These are phyloP conservation scores for Neohortaea acidophila DNA, from an alignment of 495 filamentous ascomycete genomes.

Conservation along the genomic window DNA sequence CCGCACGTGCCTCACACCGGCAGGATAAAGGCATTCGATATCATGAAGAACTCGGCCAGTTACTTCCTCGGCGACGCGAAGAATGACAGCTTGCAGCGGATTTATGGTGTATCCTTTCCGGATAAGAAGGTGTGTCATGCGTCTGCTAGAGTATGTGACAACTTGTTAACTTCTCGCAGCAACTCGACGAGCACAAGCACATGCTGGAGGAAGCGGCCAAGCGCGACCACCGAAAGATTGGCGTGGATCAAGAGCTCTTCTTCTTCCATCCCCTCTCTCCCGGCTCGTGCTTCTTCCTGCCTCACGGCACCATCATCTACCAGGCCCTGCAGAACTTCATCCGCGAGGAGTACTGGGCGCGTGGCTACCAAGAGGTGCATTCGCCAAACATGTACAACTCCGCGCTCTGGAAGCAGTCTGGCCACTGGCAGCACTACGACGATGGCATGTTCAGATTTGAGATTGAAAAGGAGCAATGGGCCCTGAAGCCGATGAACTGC, in stretches of 20 bases:
- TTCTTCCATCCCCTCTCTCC: slow-evolving; percentile 89
- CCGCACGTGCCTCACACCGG: slow-evolving; percentile 87
- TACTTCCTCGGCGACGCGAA: slow-evolving; percentile 89
- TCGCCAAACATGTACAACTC: slow-evolving; percentile 93
- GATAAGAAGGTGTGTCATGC: slow-evolving; percentile 56
- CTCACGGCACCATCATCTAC: slow-evolving; percentile 75
- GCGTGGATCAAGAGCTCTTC: slow-evolving; percentile 88
- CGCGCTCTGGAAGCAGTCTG: slow-evolving; percentile 79
- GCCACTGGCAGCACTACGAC: slow-evolving; percentile 89
- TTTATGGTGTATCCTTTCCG: slow-evolving; percentile 92
- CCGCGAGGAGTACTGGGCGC: slow-evolving; percentile 76
- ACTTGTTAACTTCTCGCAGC: slow-evolving; percentile 17
- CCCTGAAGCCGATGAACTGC: slow-evolving; percentile 97
- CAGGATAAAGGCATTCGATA: slow-evolving; percentile 79
- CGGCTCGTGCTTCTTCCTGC: slow-evolving; percentile 67
- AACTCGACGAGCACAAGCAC: slow-evolving; percentile 74
- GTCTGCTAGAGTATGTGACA: neutral
- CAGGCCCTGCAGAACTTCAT: slow-evolving; percentile 72
- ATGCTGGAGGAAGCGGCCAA: slow-evolving; percentile 93
- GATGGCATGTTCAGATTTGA: slow-evolving; percentile 95
- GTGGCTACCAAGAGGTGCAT: slow-evolving; percentile 87
- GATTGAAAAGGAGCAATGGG: slow-evolving; percentile 74
- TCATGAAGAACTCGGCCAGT: slow-evolving; percentile 90
- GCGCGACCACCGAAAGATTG: slow-evolving; percentile 81
- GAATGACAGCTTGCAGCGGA: slow-evolving; percentile 88